Percentiles rank a stretch among this genome's conserved stretches.
Evolutionary conservation across 192 early-diverging fungal genomes (phyloP).

Genomic region (Allomyces javanicus): DNA sequence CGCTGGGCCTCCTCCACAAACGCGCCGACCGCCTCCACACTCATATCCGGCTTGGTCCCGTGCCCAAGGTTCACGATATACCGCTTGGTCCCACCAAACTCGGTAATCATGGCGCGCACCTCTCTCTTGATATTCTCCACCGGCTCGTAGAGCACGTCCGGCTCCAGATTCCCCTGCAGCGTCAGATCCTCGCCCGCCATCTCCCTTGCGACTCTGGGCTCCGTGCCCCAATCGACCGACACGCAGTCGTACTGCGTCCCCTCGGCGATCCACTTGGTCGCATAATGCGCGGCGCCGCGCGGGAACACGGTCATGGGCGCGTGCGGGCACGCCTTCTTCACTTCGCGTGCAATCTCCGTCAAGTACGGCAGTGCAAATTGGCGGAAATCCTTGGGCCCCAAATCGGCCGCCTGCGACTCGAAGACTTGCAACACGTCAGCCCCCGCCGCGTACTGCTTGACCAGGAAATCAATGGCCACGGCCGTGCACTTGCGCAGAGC

Average conservation of each 20-base stretch:
- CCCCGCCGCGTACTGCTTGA: slow-evolving; percentile 85
- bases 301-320: slow-evolving; percentile 90
- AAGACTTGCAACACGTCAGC: slow-evolving; percentile 92
- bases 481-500: slow-evolving; percentile 65
- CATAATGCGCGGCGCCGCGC: slow-evolving; percentile 66
- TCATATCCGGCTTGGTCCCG: slow-evolving; percentile 74
- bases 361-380: slow-evolving; percentile 80
- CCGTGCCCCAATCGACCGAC: slow-evolving; percentile 64
- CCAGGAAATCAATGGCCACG: slow-evolving; percentile 63
- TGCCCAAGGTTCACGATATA: slow-evolving; percentile 96
- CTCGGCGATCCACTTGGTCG: slow-evolving; percentile 42
- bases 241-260: slow-evolving; percentile 64
- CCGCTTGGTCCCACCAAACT: slow-evolving; percentile 39
- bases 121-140: slow-evolving; percentile 46
- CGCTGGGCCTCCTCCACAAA: slow-evolving; percentile 28
- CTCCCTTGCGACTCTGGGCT: no score
- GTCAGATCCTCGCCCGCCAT: slow-evolving; percentile 28
- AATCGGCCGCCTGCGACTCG: slow-evolving; percentile 87
- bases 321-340: slow-evolving; percentile 22
- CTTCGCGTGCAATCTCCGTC: slow-evolving; percentile 50
- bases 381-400: slow-evolving; percentile 59
- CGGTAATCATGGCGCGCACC: slow-evolving; percentile 57
- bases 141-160: slow-evolving; percentile 54
- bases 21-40: slow-evolving; percentile 44
- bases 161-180: slow-evolving; percentile 96